Conservation (phyloP, 495 filamentous ascomycete species). For the Aspergillus carlsbadensis region DNA sequence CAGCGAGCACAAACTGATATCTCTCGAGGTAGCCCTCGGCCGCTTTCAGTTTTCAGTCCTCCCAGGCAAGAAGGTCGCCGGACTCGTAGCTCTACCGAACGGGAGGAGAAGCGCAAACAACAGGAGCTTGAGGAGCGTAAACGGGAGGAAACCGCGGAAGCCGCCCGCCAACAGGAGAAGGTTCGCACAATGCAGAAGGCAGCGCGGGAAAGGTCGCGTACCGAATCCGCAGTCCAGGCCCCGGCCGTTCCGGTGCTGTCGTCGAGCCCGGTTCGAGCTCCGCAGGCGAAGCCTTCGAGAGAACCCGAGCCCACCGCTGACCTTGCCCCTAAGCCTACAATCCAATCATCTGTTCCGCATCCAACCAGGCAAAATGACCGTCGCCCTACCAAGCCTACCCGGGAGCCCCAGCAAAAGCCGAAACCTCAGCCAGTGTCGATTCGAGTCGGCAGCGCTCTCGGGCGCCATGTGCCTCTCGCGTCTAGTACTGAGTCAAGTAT, state of each 20-base stretch:
- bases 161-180: conserved; percentile 64
- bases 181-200: conserved; percentile 46
- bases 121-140: conserved; percentile 60
- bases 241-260: conserved; percentile 19
- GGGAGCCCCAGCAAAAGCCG: conserved; percentile 61
- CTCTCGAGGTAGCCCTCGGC: conserved; percentile 8
- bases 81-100: conserved; percentile 73
- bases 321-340: conserved; percentile 31
- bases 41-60: conserved; percentile 29
- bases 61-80: conserved; percentile 52
- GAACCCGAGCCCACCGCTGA: conserved; percentile 37
- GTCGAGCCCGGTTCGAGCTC: conserved; percentile 33
- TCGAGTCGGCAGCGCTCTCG: conserved; percentile 66
- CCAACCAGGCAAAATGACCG: conserved; percentile 54
- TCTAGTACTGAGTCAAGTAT: conserved; percentile 59
- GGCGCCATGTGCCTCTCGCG: conserved; percentile 64
- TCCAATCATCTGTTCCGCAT: conserved; percentile 54
- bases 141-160: conserved; percentile 59
- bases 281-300: conserved; percentile 53
- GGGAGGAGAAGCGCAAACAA: conserved; percentile 62
- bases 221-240: conserved; percentile 36
- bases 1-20: conserved; percentile 17
- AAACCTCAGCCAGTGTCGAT: conserved; percentile 80
- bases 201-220: conserved; percentile 32
- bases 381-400: conserved; percentile 68